Evolutionary conservation across 176 grass and related monocot species (phyloP), one percentile per base, ranked within the genome.

Genomic region (Oropetium thomaeum): DNA sequence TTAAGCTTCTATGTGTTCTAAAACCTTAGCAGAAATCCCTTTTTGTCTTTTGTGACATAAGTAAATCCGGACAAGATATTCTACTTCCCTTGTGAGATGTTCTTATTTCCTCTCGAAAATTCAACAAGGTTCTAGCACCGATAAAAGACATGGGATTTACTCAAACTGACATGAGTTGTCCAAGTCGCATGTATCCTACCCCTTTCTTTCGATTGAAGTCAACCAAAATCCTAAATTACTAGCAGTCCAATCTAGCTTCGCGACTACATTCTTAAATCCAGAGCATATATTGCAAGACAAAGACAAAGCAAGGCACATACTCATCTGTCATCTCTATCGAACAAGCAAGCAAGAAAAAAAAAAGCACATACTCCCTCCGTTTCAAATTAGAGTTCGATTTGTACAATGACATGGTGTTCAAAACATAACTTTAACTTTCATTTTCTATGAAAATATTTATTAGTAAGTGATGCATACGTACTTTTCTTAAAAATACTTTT

Each of bases 261-360:
- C 5, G 34, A 43, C 41, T 22, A 55, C 40, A 70, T 76, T 70
- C 8, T 81, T 22, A 28, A 69, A 73, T 44, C 26, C n/a, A n/a
- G n/a, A n/a, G n/a, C n/a, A n/a, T n/a, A n/a, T n/a, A n/a, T n/a
- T n/a, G n/a, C n/a, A n/a, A n/a, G n/a, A n/a, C n/a, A n/a, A n/a
- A n/a, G n/a, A n/a, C n/a, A n/a, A n/a, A n/a, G n/a, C n/a, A n/a
- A n/a, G n/a, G n/a, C n/a, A n/a, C n/a, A n/a, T n/a, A n/a, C n/a
- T n/a, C n/a, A n/a, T n/a, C n/a, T n/a, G n/a, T n/a, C n/a, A n/a
- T n/a, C n/a, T n/a, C n/a, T n/a, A n/a, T n/a, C n/a, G n/a, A n/a
- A n/a, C n/a, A n/a, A n/a, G n/a, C n/a, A n/a, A n/a, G n/a, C n/a
- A n/a, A n/a, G n/a, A n/a, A n/a, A n/a, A n/a, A n/a, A n/a, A n/a